Evolutionary conservation across 139 green algal species (phyloP).

Genomic region (Asterochloris erici): DNA sequence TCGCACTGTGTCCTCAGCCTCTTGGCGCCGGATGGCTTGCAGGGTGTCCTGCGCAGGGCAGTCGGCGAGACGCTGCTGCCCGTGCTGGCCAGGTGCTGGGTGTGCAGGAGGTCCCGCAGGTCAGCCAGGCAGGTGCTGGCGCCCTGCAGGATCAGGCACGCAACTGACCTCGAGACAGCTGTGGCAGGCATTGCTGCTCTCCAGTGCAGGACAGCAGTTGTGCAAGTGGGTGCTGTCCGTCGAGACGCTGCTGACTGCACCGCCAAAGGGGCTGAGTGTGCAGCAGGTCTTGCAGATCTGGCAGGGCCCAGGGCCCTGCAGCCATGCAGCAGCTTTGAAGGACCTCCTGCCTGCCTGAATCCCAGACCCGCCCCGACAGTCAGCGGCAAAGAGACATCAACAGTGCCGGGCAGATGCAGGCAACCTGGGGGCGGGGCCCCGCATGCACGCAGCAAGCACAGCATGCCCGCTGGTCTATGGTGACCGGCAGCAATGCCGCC

Average conservation of each 20-base stretch:
- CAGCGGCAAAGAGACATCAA: background rate
- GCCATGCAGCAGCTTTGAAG: background rate
- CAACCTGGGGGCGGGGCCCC: too few relatives aligned
- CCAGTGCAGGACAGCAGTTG: background rate
- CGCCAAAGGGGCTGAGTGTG: background rate
- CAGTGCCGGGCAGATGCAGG: background rate
- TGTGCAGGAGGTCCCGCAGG: slow-evolving; percentile 13
- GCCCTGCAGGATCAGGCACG: background rate
- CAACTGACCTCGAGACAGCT: background rate
- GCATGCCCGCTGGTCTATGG: too few relatives aligned
- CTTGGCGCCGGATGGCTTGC: background rate
- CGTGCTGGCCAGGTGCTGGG: slow-evolving; percentile 7
- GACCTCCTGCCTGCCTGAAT: too few relatives aligned
- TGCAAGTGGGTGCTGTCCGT: background rate
- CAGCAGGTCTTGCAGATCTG: background rate
- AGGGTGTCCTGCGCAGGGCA: background rate
- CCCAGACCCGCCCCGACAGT: background rate
- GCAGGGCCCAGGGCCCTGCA: background rate
- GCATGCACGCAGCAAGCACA: too few relatives aligned
- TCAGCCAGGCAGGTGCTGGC: slow-evolving; percentile 5
- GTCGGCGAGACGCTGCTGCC: background rate
- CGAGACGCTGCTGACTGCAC: background rate
- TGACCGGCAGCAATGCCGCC: too few relatives aligned
- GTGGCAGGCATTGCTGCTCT: background rate
- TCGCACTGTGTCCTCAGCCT: background rate